Evolutionary conservation across 352 stramenopile species (phyloP).

Genomic region (Phytopythium mirpurense): DNA sequence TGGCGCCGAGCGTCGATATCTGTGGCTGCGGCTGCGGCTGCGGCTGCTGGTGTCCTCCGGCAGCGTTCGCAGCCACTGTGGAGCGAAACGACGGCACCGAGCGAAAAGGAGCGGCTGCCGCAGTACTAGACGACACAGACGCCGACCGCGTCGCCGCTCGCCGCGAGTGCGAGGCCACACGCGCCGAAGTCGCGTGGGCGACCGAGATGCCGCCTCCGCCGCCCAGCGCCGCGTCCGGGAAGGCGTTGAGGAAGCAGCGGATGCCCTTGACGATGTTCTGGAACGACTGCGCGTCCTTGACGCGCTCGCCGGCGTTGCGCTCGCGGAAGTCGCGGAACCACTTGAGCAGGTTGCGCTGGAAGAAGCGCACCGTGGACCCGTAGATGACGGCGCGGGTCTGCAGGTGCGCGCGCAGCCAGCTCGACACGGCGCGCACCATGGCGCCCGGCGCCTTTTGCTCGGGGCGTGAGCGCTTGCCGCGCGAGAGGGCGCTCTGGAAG

Average conservation of each 20-base stretch:
- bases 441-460: conserved; percentile 17
- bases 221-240: conserved; percentile 23
- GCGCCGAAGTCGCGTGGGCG: not conserved
- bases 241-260: conserved; percentile 63
- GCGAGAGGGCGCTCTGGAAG: conserved; percentile 38
- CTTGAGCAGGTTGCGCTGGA: conserved; percentile 60
- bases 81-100: not conserved
- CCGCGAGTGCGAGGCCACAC: conserved; percentile 6
- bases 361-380: conserved; percentile 71
- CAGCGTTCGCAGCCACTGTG: not conserved
- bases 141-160: conserved; percentile 3
- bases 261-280: conserved; percentile 82
- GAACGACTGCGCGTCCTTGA: conserved; percentile 38
- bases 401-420: conserved; percentile 43
- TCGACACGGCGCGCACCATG: conserved; percentile 39
- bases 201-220: conserved; percentile 6
- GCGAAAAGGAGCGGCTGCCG: not conserved
- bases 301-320: conserved; percentile 6
- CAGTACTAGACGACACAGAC: not conserved
- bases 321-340: conserved; percentile 44
- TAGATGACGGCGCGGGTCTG: conserved; percentile 64
- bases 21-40: not conserved
- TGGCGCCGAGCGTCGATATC: conserved; percentile 4
- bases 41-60: too few relatives aligned
- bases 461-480: not conserved